Evolutionary conservation across 163 green algal species (phyloP).

Genomic region (Coccomyxa subellipsoidea): DNA sequence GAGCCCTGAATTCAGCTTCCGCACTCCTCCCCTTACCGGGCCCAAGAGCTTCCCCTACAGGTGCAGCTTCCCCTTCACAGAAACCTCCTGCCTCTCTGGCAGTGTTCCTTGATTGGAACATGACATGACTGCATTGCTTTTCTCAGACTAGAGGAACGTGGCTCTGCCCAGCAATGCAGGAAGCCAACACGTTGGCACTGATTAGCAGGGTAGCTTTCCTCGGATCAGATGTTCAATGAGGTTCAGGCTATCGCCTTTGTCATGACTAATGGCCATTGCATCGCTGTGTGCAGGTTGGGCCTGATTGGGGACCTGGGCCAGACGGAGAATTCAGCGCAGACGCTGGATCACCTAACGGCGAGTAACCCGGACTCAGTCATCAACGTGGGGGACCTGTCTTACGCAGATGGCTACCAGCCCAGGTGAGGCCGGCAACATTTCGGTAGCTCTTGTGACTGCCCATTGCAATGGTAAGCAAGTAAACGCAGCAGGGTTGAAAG

Average conservation of each 20-base stretch:
- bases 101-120: no score
- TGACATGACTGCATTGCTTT: no score
- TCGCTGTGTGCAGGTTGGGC: constrained; percentile 31
- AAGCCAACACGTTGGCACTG: no score
- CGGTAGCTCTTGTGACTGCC: constrained; percentile 33
- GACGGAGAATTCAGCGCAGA: constrained; percentile 63
- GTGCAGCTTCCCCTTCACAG: neutral
- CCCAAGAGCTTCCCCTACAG: constrained; percentile 41
- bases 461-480: neutral
- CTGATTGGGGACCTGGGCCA: constrained; percentile 71
- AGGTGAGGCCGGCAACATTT: constrained; percentile 61
- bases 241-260: no score
- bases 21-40: constrained; percentile 28
- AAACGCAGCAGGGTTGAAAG: no score
- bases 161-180: no score
- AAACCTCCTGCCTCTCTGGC: neutral
- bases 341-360: constrained; percentile 58
- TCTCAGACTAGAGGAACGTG: no score
- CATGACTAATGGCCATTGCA: no score
- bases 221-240: no score
- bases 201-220: no score
- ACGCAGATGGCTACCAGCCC: constrained; percentile 73
- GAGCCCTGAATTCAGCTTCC: constrained; percentile 45
- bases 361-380: constrained; percentile 22
- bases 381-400: constrained; percentile 64